Conservation (phyloP, 768 basidiomycete genomes). For the Cantharellus anzutake region DNA sequence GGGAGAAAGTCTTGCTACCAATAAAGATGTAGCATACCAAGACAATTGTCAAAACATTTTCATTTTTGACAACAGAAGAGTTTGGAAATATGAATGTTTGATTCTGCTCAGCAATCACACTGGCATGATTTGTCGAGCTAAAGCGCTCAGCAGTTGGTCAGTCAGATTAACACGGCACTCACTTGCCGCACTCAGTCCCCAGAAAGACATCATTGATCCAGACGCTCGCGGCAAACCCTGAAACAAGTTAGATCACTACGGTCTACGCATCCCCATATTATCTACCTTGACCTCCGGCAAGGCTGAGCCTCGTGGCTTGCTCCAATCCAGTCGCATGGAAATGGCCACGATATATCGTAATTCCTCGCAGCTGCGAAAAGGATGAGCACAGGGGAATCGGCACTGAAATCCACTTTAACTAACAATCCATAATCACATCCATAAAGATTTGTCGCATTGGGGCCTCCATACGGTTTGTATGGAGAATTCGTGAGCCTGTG, state of each 20-base stretch:
- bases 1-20: neutral
- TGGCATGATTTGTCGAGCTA: slow-evolving; percentile 47
- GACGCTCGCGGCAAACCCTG: slow-evolving; percentile 66
- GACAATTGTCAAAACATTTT: slow-evolving; percentile 48
- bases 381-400: neutral
- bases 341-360: slow-evolving; percentile 66
- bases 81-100: slow-evolving; percentile 42
- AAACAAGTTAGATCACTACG: neutral
- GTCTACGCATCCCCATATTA: slow-evolving; percentile 11
- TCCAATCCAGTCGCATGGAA: slow-evolving; percentile 43
- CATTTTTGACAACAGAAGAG: slow-evolving; percentile 31
- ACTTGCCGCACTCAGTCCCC: slow-evolving; percentile 59
- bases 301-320: slow-evolving; percentile 46
- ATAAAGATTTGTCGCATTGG: slow-evolving; percentile 52
- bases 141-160: neutral
- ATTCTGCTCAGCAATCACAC: slow-evolving; percentile 47
- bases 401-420: slow-evolving; percentile 13
- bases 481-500: slow-evolving; percentile 60
- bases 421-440: slow-evolving; percentile 80
- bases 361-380: slow-evolving; percentile 47
- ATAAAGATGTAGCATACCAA: neutral
- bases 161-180: slow-evolving; percentile 10
- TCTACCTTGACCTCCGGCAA: slow-evolving; percentile 59
- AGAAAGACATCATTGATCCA: slow-evolving; percentile 63
- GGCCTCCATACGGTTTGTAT: slow-evolving; percentile 31